Conservation (phyloP, 2,329 filamentous ascomycete species). For the Diaporthe capsici region DNA sequence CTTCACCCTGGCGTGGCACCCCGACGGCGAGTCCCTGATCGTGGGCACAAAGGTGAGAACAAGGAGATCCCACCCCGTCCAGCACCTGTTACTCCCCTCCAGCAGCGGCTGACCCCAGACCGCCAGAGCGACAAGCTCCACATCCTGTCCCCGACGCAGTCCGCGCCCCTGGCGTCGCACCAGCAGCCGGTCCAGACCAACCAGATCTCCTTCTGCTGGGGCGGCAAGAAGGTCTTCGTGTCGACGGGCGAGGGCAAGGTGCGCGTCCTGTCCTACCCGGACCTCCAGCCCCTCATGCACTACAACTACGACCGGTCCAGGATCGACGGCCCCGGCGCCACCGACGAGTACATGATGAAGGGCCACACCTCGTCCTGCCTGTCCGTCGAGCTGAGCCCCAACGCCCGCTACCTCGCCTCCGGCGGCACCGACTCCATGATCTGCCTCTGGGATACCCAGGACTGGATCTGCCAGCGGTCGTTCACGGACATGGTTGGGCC, state of each 20-base stretch:
- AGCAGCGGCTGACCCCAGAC: slow-evolving; percentile 4
- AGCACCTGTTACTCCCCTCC: neutral
- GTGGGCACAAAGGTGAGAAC: slow-evolving; percentile 78
- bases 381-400: slow-evolving; percentile 77
- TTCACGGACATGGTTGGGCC: slow-evolving; percentile 78
- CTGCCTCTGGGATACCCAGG: slow-evolving; percentile 81
- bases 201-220: slow-evolving; percentile 81
- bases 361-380: slow-evolving; percentile 83
- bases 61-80: neutral
- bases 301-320: slow-evolving; percentile 56
- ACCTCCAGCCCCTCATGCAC: slow-evolving; percentile 68
- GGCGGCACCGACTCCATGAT: slow-evolving; percentile 83
- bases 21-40: slow-evolving; percentile 77
- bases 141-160: slow-evolving; percentile 71
- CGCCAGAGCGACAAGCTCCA: slow-evolving; percentile 72
- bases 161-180: slow-evolving; percentile 69
- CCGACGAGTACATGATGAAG: slow-evolving; percentile 72
- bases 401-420: slow-evolving; percentile 79
- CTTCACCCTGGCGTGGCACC: slow-evolving; percentile 81
- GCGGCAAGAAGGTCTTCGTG: slow-evolving; percentile 77
- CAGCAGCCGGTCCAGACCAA: slow-evolving; percentile 77
- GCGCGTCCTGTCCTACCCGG: slow-evolving; percentile 78
- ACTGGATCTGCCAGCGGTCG: slow-evolving; percentile 82
- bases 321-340: slow-evolving; percentile 50
- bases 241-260: slow-evolving; percentile 80